Percentiles rank a stretch among this genome's conserved stretches.
Conservation (phyloP, 2,329 filamentous ascomycete genomes). For the Fusarium transvaalense region DNA sequence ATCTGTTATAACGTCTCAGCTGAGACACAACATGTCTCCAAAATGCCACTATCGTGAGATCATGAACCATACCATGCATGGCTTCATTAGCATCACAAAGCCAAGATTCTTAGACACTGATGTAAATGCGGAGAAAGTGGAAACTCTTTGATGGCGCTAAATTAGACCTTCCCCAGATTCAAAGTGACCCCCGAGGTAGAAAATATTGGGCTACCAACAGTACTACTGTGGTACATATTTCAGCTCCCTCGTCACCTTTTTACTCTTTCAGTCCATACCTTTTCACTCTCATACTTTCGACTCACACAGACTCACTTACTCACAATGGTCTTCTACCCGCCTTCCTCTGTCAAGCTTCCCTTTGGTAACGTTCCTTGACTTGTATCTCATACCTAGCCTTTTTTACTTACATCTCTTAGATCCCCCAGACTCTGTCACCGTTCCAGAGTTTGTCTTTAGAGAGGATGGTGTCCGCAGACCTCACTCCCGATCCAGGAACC, state of each 20-base stretch:
- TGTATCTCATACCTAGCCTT: neutral
- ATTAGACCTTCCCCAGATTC: conserved; percentile 34
- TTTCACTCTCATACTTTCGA: neutral
- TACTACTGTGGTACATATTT: conserved; percentile 14
- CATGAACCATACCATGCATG: no score
- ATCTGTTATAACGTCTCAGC: neutral
- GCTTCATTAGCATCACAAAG: neutral
- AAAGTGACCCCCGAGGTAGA: conserved; percentile 13
- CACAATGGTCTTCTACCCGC: conserved; percentile 69
- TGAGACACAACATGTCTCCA: neutral
- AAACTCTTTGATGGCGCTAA: conserved; percentile 16
- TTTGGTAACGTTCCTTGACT: conserved; percentile 52
- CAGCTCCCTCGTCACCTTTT: conserved; percentile 19
- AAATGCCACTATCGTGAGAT: conserved; percentile 1
- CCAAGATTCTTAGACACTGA: conserved; percentile 9
- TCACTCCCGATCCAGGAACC: conserved; percentile 72
- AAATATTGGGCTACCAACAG: neutral
- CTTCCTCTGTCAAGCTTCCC: conserved; percentile 71
- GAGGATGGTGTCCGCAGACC: conserved; percentile 77
- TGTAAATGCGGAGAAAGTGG: conserved; percentile 32
- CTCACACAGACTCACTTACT: neutral
- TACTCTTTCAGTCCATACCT: neutral
- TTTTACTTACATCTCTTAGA: conserved; percentile 52
- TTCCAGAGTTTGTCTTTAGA: conserved; percentile 81
- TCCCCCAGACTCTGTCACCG: conserved; percentile 78